Percentiles rank a stretch among this genome's conserved stretches.
Evolutionary conservation across 257 asterid genomes (phyloP).

Genomic region (Solanum ahanhuiri): DNA sequence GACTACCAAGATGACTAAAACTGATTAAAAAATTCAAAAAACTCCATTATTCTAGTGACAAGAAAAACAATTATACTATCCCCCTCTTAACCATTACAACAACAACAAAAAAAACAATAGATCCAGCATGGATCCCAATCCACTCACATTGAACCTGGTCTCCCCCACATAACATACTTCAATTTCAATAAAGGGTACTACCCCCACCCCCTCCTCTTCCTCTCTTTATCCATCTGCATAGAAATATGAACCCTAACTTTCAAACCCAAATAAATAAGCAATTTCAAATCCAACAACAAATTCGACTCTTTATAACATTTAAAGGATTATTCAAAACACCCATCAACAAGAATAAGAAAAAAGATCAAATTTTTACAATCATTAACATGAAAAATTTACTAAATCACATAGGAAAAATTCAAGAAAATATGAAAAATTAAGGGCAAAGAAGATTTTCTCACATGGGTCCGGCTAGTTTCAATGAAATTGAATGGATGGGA

Average conservation of each 20-base stretch:
- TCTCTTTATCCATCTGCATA: constrained; percentile 6
- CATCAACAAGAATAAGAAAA: not conserved
- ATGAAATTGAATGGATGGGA: constrained; percentile 7
- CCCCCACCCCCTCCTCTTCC: not conserved
- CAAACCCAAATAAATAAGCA: not conserved
- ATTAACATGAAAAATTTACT: not conserved
- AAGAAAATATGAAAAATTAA: constrained; percentile 1
- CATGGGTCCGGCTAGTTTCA: constrained; percentile 36
- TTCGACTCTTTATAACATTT: constrained; percentile 26
- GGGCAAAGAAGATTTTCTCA: constrained; percentile 32
- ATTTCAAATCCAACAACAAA: constrained; percentile 25
- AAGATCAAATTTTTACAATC: constrained; percentile 7
- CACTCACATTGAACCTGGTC: constrained; percentile 71
- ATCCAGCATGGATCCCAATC: constrained; percentile 93
- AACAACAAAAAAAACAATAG: constrained; percentile 23
- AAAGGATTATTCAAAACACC: not conserved
- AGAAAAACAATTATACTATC: constrained; percentile 23
- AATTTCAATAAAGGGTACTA: not conserved
- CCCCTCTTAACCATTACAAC: constrained; percentile 5
- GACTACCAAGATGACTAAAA: constrained; percentile 44
- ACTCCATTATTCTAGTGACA: constrained; percentile 23
- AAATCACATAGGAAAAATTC: not conserved
- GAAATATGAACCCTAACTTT: constrained; percentile 27
- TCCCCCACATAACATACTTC: constrained; percentile 16
- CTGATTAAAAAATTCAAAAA: constrained; percentile 21